Evolutionary conservation across 2,329 filamentous ascomycete species (phyloP).

Genomic region (Emergomyces africanus): DNA sequence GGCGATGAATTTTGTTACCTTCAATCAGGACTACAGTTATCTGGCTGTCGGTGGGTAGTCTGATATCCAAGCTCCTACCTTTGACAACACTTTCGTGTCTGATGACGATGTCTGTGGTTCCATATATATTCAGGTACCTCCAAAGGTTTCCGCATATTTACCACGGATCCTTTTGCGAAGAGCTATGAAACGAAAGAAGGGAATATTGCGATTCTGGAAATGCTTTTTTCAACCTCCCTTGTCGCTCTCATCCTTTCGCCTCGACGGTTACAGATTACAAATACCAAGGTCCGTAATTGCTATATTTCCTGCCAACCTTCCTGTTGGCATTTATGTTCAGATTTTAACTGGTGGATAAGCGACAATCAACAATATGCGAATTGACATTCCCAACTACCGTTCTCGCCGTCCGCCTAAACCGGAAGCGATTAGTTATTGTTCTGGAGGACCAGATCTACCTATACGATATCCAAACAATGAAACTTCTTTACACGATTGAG

Average conservation of each 20-base stretch:
- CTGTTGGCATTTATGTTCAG: not conserved
- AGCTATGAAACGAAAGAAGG: slow-evolving; percentile 90
- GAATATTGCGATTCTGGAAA: slow-evolving; percentile 92
- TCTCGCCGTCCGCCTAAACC: slow-evolving; percentile 82
- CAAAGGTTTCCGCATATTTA: slow-evolving; percentile 91
- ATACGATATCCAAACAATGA: slow-evolving; percentile 99
- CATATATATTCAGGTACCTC: slow-evolving; percentile 54
- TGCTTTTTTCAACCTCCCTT: slow-evolving; percentile 96
- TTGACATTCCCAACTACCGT: slow-evolving; percentile 97
- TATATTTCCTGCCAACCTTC: not conserved
- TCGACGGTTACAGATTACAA: slow-evolving; percentile 85
- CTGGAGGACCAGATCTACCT: slow-evolving; percentile 95
- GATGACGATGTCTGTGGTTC: slow-evolving; percentile 1
- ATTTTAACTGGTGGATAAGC: slow-evolving; percentile 26
- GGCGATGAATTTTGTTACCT: slow-evolving; percentile 94
- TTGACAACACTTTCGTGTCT: not conserved
- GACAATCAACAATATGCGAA: slow-evolving; percentile 85
- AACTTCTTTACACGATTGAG: slow-evolving; percentile 77
- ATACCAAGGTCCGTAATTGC: slow-evolving; percentile 63
- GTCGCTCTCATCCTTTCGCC: slow-evolving; percentile 90
- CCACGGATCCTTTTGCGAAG: slow-evolving; percentile 90
- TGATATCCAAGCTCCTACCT: not conserved
- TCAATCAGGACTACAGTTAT: slow-evolving; percentile 98
- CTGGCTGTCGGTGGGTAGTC: slow-evolving; percentile 68
- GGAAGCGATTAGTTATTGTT: slow-evolving; percentile 85